Percentiles rank a stretch among this genome's conserved stretches.
Conservation (phyloP, 192 early-diverging fungal species). For the Chytriomyces sp. region DNA sequence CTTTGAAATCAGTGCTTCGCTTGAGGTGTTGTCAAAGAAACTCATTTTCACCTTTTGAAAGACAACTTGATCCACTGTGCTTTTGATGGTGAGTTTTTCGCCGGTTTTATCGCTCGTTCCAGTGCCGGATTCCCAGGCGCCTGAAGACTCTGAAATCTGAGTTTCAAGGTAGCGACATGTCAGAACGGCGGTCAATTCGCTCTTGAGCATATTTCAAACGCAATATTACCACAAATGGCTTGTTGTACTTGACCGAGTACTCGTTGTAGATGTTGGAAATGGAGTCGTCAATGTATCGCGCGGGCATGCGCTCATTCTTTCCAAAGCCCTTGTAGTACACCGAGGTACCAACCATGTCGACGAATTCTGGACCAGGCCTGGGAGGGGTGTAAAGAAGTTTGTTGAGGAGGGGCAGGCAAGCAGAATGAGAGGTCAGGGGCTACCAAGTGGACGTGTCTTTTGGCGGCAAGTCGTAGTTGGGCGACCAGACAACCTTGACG, state of each 20-base stretch:
- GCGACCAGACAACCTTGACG: slow-evolving; percentile 16
- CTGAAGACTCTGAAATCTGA: no score
- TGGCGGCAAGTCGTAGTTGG: slow-evolving; percentile 20
- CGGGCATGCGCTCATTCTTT: background rate
- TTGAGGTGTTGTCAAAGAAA: no score
- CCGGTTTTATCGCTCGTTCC: no score
- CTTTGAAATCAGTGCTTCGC: no score
- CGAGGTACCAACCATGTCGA: slow-evolving; percentile 22
- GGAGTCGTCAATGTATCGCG: background rate
- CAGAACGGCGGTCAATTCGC: no score
- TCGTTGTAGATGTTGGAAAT: slow-evolving; percentile 3
- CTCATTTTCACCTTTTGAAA: no score
- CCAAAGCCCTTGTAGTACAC: slow-evolving; percentile 30
- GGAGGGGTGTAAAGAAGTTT: no score
- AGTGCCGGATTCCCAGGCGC: no score
- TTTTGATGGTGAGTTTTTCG: no score
- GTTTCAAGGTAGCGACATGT: no score
- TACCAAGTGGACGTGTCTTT: slow-evolving; percentile 12
- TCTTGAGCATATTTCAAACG: no score
- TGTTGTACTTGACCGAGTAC: slow-evolving; percentile 12
- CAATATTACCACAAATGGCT: slow-evolving; percentile 5
- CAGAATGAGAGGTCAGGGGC: background rate
- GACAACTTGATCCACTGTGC: no score
- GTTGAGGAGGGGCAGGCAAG: background rate
- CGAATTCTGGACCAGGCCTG: slow-evolving; percentile 26